phyloP scores from a whole-genome alignment of 345 rosid genomes.

The Moricandia arvensis region DNA sequence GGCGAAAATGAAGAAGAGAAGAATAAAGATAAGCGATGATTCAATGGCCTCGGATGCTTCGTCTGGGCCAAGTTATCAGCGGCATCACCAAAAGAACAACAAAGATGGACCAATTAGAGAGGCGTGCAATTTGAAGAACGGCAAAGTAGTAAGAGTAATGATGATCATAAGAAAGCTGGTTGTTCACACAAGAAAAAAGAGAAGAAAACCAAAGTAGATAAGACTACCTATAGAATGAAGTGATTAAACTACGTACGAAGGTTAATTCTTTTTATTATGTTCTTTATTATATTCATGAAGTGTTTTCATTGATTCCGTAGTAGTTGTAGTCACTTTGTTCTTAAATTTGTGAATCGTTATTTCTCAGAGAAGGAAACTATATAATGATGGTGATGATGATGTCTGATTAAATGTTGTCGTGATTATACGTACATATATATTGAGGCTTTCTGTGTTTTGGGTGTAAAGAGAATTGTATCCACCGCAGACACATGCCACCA shows the following conservation, averaged over 20 bases:
- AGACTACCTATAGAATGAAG: conserved; percentile 25
- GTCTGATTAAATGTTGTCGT: conserved; percentile 1
- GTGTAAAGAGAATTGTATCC: conserved; percentile 37
- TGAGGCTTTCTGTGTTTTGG: conserved; percentile 26
- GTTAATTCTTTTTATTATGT: neutral
- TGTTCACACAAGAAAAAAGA: conserved; percentile 25
- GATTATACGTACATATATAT: neutral
- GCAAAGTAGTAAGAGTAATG: conserved; percentile 33
- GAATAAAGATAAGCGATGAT: conserved; percentile 65
- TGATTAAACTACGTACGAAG: neutral
- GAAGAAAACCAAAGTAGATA: conserved; percentile 30
- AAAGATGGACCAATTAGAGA: conserved; percentile 9
- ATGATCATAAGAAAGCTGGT: conserved; percentile 26
- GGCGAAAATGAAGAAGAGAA: conserved; percentile 39
- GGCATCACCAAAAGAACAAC: conserved; percentile 23
- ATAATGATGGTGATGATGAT: neutral
- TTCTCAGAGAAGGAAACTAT: neutral
- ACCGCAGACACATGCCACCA: conserved; percentile 37
- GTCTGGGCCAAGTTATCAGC: conserved; percentile 53
- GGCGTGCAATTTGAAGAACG: conserved; percentile 21
- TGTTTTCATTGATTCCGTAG: conserved; percentile 15
- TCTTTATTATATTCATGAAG: neutral
- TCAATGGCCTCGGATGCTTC: conserved; percentile 86
- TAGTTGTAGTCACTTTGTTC: neutral
- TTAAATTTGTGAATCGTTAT: neutral